phyloP scores from a whole-genome alignment of 805 yeast genomes.

The Lipomyces yamanashiensis region DNA sequence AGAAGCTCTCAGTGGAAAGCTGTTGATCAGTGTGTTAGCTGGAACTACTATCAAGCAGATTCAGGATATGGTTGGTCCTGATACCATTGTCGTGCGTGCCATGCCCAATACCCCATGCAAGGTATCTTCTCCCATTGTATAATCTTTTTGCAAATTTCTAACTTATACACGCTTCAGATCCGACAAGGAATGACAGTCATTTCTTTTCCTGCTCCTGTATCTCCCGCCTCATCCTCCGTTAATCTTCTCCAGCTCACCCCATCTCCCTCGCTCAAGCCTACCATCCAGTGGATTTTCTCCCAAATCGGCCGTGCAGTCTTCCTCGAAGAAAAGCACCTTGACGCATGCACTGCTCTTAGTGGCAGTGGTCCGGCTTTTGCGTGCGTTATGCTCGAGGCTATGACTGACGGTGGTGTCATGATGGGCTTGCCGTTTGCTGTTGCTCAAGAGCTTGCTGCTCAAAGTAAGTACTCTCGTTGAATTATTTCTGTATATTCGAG shows the following conservation, averaged over 20 bases:
- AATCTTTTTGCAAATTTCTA: neutral
- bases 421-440: slow-evolving; percentile 89
- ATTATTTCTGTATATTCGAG: neutral
- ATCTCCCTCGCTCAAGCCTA: slow-evolving; percentile 40
- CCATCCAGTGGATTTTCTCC: slow-evolving; percentile 50
- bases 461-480: slow-evolving; percentile 64
- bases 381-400: slow-evolving; percentile 82
- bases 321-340: slow-evolving; percentile 83
- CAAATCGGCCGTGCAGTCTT: slow-evolving; percentile 50
- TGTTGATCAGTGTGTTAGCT: slow-evolving; percentile 83
- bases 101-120: slow-evolving; percentile 90
- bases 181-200: slow-evolving; percentile 95
- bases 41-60: slow-evolving; percentile 87
- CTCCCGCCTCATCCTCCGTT: slow-evolving; percentile 28
- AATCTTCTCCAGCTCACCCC: slow-evolving; percentile 38
- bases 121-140: slow-evolving; percentile 4
- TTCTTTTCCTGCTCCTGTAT: slow-evolving; percentile 61
- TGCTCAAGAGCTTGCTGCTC: slow-evolving; percentile 85
- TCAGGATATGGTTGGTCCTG: slow-evolving; percentile 47
- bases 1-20: slow-evolving; percentile 53
- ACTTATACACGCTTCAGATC: slow-evolving; percentile 51
- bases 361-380: slow-evolving; percentile 98
- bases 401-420: slow-evolving; percentile 91
- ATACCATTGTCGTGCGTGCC: slow-evolving; percentile 73
- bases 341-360: slow-evolving; percentile 90